A percentile compares a stretch with the other conserved stretches of the same genome.
Evolutionary conservation across 1,139 yeast species (phyloP).

Genomic region (Candida tetrigidarum): DNA sequence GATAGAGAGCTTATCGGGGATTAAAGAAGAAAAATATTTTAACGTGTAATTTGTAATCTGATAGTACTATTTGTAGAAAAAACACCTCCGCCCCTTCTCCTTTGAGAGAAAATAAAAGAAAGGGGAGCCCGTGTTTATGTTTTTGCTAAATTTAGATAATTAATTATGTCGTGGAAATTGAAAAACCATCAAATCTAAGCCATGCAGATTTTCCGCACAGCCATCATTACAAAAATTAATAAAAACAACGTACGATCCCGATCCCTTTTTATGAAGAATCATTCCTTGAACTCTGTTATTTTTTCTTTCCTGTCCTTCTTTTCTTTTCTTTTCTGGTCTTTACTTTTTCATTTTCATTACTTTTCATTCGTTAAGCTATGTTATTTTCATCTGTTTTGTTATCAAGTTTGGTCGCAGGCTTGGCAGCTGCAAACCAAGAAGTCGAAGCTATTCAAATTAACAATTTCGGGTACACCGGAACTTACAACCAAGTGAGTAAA

Average conservation of each 20-base stretch:
- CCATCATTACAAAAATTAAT: too few relatives aligned
- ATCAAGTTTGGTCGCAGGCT: constrained; percentile 1
- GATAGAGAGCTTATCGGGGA: too few relatives aligned
- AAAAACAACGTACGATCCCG: background rate
- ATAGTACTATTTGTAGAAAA: too few relatives aligned
- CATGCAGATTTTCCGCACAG: background rate
- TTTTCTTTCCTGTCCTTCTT: background rate
- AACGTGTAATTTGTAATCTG: too few relatives aligned
- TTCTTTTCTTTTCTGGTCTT: background rate
- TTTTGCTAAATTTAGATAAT: background rate
- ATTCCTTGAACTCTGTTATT: background rate
- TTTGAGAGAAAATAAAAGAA: too few relatives aligned
- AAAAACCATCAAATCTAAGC: background rate
- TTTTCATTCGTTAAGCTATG: constrained; percentile 4
- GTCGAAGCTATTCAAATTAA: constrained; percentile 49
- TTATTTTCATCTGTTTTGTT: constrained; percentile 3
- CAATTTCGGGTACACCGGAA: constrained; percentile 79
- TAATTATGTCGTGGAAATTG: background rate
- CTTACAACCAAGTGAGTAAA: constrained; percentile 70
- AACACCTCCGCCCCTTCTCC: too few relatives aligned
- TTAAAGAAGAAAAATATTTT: background rate
- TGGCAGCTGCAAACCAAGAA: constrained; percentile 8
- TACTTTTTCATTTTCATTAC: too few relatives aligned
- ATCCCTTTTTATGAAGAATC: background rate
- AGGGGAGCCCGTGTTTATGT: constrained; percentile 1